Conservation (phyloP, 192 early-diverging fungal genomes). For the Podila horticola region DNA sequence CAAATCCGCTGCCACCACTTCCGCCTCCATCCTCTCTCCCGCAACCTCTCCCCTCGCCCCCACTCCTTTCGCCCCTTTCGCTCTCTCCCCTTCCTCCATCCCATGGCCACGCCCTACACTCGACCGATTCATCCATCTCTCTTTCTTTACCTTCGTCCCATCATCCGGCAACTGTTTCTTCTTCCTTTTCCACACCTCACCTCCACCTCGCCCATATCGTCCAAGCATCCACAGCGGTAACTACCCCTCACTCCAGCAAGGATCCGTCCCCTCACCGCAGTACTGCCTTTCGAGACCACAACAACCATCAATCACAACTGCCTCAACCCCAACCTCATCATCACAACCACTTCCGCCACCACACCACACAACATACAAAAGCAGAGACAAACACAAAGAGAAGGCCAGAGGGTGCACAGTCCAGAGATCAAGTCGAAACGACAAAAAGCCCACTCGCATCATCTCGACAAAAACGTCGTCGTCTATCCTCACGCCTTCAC, state of each 20-base stretch:
- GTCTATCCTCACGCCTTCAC: neutral
- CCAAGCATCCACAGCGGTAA: neutral
- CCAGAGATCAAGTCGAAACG: neutral
- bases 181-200: conserved; percentile 3
- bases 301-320: neutral
- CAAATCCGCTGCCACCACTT: conserved; percentile 12
- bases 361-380: neutral
- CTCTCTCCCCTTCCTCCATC: neutral
- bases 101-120: neutral
- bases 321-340: conserved; percentile 1
- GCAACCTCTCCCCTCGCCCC: neutral
- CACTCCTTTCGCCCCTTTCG: neutral
- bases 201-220: neutral
- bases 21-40: neutral
- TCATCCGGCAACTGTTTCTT: conserved; percentile 2
- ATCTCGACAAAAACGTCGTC: neutral
- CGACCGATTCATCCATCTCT: neutral
- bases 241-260: neutral
- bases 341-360: neutral
- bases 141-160: neutral
- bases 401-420: neutral
- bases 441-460: neutral
- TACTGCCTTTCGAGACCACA: neutral
- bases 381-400: neutral
- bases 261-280: neutral